phyloP scores from a whole-genome alignment of 495 filamentous ascomycete species.

The Hyaloscypha variabilis region DNA sequence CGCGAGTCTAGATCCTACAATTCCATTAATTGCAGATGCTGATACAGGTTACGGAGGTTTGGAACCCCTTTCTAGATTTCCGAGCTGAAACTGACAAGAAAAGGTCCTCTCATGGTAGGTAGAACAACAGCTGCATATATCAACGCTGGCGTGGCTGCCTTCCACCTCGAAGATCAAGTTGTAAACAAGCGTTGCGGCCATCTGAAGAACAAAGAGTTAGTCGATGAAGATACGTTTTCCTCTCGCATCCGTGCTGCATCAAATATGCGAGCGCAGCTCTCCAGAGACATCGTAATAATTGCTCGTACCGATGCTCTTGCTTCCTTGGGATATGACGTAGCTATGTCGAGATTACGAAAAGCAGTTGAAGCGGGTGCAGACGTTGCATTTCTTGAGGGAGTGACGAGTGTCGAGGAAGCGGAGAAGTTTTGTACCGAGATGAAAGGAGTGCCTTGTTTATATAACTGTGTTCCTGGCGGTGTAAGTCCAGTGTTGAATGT shows the following conservation, averaged over 20 bases:
- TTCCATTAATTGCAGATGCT: constrained; percentile 69
- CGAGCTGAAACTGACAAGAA: background rate
- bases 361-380: constrained; percentile 67
- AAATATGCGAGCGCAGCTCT: constrained; percentile 3
- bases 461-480: constrained; percentile 68
- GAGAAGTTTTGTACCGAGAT: constrained; percentile 54
- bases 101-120: constrained; percentile 25
- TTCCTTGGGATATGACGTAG: constrained; percentile 59
- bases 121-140: constrained; percentile 35
- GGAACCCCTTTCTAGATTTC: constrained; percentile 17
- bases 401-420: constrained; percentile 59
- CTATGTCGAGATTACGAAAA: constrained; percentile 57
- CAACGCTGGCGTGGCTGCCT: constrained; percentile 66
- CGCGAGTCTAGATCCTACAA: constrained; percentile 57
- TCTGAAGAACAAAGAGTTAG: constrained; percentile 62
- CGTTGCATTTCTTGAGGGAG: constrained; percentile 66
- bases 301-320: constrained; percentile 64
- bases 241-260: constrained; percentile 58
- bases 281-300: constrained; percentile 61
- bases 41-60: constrained; percentile 65
- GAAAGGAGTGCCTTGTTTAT: constrained; percentile 57
- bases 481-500: constrained; percentile 59
- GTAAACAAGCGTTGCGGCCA: constrained; percentile 68
- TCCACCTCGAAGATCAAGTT: constrained; percentile 76
- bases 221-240: constrained; percentile 51